Evolutionary conservation across 257 asterid species (phyloP), one percentile per base, ranked within the genome.

Genomic region (Verbascum thapsus): DNA sequence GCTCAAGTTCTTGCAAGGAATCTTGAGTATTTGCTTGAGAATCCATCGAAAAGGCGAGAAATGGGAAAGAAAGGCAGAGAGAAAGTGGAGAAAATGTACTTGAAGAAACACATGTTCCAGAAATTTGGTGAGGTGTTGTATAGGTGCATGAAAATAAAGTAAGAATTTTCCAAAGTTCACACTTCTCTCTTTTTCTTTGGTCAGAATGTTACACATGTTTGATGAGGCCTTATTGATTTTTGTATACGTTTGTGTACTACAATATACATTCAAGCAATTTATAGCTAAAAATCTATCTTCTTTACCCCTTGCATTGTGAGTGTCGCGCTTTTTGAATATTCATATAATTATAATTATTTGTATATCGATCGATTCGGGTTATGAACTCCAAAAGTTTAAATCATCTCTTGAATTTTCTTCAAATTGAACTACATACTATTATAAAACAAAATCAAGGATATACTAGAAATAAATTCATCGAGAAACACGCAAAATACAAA

Each of bases 31-130:
- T 61, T 94, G 61, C 87, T 90, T 30, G 54, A 69, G 22, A 81
- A 94, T 19, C 80, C 85, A 43, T 74, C 80, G 6, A 85, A 75
- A 42, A 80, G 96, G 70, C 83, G 68, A 32, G 94, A 75, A 71
- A 82, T 94, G 90, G 97, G 99, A 49, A 34, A 41, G 10, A 81
- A 74, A 60, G 99, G 96, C 41, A 87, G 90, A 71, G 83, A 87
- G 73, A 90, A 82, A 71, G 99, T 87, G 74, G 78, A 85, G 81
- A 80, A 80, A 61, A 82, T 81, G 92, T 94, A 84, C 82, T 59
- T 90, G 83, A 94, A 90, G 82, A 82, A 71, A 77, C 94, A 85
- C 76, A 84, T 90, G 96, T 90, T 70, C 77, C 94, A 84, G 85
- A 94, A 85, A 73, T 87, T 94, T 65, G 95, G 92, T 32, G 85